A percentile compares a stretch with the other conserved stretches of the same genome.
These are phyloP conservation scores for Fusarium neocosmosporiellum DNA, from an alignment of 2,329 filamentous ascomycete species.

Conservation along the genomic window DNA sequence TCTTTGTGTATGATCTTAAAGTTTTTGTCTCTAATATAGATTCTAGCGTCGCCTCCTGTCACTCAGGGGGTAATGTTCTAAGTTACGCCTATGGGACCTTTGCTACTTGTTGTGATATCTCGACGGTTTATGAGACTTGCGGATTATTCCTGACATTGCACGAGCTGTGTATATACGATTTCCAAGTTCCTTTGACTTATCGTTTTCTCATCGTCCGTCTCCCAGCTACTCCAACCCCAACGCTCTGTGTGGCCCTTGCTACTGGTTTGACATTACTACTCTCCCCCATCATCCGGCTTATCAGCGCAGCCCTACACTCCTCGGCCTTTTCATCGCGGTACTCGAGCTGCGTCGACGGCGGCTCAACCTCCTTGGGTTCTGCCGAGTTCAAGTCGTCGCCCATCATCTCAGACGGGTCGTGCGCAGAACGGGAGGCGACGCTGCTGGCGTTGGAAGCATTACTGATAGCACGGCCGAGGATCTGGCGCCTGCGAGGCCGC, in stretches of 20 bases:
- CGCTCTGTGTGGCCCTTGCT: background rate
- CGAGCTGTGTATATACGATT: background rate
- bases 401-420: conserved; percentile 42
- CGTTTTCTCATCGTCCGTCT: conserved; percentile 41
- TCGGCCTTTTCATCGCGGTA: conserved; percentile 64
- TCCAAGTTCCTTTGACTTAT: conserved; percentile 7
- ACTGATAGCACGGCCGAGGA: conserved; percentile 69
- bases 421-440: conserved; percentile 54
- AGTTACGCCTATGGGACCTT: background rate
- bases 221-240: conserved; percentile 13
- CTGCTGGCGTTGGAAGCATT: conserved; percentile 66
- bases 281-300: conserved; percentile 56
- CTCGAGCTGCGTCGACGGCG: conserved; percentile 63
- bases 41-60: background rate
- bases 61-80: background rate
- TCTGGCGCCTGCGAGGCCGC: conserved; percentile 56
- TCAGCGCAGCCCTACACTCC: conserved; percentile 55
- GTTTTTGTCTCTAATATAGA: conserved; percentile 9
- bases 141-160: conserved; percentile 3
- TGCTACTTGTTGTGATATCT: background rate
- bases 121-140: conserved; percentile 2
- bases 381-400: conserved; percentile 38
- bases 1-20: background rate
- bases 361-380: conserved; percentile 45
- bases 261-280: conserved; percentile 28